Conservation (phyloP, 148 eudicot species). For the Cornus controversa region DNA sequence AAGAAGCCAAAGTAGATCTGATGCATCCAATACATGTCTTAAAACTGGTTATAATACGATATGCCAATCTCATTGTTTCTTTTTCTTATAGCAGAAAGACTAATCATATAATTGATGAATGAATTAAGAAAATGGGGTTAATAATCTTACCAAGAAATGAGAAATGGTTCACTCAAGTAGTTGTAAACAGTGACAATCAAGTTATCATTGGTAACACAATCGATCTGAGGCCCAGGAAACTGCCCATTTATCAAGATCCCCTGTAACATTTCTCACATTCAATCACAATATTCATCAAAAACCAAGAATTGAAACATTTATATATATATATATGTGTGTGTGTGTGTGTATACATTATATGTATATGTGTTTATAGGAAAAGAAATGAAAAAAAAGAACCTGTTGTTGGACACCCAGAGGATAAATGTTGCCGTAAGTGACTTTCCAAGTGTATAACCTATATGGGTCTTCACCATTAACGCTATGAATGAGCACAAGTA, state of each 20-base stretch:
- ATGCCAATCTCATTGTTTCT: neutral
- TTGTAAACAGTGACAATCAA: constrained; percentile 85
- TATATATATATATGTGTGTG: neutral
- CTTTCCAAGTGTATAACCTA: constrained; percentile 55
- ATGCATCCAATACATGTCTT: neutral
- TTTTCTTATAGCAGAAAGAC: neutral
- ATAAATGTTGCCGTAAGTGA: constrained; percentile 57
- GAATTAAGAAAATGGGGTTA: neutral
- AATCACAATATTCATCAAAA: constrained; percentile 13
- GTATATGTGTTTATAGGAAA: neutral
- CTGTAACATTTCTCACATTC: constrained; percentile 37
- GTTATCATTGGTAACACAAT: constrained; percentile 94
- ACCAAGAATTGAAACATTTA: neutral
- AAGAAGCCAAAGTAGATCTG: neutral
- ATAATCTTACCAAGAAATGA: constrained; percentile 72
- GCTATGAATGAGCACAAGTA: constrained; percentile 15
- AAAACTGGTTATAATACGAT: neutral
- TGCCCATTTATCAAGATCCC: constrained; percentile 97
- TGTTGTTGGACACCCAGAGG: constrained; percentile 70
- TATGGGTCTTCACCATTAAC: constrained; percentile 62
- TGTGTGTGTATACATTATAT: too few relatives aligned
- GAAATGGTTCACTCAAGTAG: constrained; percentile 84
- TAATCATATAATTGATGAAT: too few relatives aligned
- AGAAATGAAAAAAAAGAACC: constrained; percentile 23
- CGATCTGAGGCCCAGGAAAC: constrained; percentile 94